These are phyloP conservation scores for Phytopythium aichiense DNA, from an alignment of 352 stramenopile species.

Conservation along the genomic window DNA sequence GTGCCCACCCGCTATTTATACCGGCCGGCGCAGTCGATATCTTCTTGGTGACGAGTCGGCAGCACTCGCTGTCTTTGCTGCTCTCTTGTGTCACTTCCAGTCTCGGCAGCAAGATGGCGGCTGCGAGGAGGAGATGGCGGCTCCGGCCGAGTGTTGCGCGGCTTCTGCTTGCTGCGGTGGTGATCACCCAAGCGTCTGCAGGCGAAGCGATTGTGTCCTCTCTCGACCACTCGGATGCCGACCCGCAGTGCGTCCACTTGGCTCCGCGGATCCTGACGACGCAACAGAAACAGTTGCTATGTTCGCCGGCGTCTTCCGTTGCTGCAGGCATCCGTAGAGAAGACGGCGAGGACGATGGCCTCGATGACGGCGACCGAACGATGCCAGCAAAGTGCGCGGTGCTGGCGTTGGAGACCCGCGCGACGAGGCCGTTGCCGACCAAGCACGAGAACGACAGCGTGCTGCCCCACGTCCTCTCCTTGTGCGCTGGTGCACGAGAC, in stretches of 20 bases:
- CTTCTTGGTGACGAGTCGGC: not conserved
- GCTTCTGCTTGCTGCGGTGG: not conserved
- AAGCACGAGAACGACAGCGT: slow-evolving; percentile 6
- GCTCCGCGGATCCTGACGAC: slow-evolving; percentile 22
- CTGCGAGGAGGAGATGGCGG: not conserved
- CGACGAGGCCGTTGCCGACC: not conserved
- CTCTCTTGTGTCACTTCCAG: not conserved
- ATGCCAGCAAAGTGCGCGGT: not conserved
- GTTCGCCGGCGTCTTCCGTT: not conserved
- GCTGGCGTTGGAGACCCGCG: not conserved
- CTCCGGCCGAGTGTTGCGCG: not conserved
- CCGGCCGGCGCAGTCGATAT: not conserved
- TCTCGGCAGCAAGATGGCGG: not conserved
- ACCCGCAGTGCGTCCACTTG: not conserved
- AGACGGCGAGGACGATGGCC: not conserved
- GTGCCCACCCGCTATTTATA: not conserved
- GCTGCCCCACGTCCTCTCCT: slow-evolving; percentile 17
- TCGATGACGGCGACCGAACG: not conserved
- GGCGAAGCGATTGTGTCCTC: not conserved
- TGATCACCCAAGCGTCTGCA: not conserved
- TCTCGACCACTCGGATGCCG: not conserved
- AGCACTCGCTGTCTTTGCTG: not conserved
- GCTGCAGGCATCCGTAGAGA: not conserved
- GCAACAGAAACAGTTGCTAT: slow-evolving; percentile 26
- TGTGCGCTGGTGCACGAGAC: slow-evolving; percentile 17